These are phyloP conservation scores for Ehretia macrophylla DNA, from an alignment of 257 asterid species.

Conservation along the genomic window DNA sequence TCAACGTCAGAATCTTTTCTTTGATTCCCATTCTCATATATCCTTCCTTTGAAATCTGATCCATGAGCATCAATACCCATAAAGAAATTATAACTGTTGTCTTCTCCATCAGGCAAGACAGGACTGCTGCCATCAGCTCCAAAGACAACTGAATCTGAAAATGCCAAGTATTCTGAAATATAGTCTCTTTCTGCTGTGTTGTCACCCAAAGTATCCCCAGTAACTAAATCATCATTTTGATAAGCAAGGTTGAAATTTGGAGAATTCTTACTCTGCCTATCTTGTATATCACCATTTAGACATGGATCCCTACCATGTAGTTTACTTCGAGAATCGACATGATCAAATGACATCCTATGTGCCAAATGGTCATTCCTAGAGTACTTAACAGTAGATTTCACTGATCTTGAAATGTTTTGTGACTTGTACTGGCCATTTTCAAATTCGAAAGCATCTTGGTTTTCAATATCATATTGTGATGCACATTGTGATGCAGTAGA, in stretches of 20 bases:
- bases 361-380: constrained; percentile 12
- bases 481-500: constrained; percentile 7
- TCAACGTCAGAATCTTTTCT: constrained; percentile 52
- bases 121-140: constrained; percentile 43
- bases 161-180: constrained; percentile 73
- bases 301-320: constrained; percentile 1
- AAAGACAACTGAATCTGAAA: constrained; percentile 74
- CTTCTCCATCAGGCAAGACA: constrained; percentile 47
- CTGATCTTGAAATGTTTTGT: background rate
- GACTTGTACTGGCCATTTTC: background rate
- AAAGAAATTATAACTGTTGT: constrained; percentile 64
- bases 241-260: constrained; percentile 22
- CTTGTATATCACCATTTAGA: constrained; percentile 12
- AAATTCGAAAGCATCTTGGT: constrained; percentile 2
- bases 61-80: constrained; percentile 47
- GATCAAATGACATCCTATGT: constrained; percentile 13
- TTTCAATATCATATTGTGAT: constrained; percentile 12
- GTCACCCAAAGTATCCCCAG: constrained; percentile 44
- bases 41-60: constrained; percentile 17
- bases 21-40: constrained; percentile 24
- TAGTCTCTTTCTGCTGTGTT: constrained; percentile 39
- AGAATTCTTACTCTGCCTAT: constrained; percentile 7
- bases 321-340: constrained; percentile 7
- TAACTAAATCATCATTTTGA: constrained; percentile 32
- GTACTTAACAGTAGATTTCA: constrained; percentile 2